phyloP scores from a whole-genome alignment of 371 early-diverging fungal species.

The Mucor circinelloides region DNA sequence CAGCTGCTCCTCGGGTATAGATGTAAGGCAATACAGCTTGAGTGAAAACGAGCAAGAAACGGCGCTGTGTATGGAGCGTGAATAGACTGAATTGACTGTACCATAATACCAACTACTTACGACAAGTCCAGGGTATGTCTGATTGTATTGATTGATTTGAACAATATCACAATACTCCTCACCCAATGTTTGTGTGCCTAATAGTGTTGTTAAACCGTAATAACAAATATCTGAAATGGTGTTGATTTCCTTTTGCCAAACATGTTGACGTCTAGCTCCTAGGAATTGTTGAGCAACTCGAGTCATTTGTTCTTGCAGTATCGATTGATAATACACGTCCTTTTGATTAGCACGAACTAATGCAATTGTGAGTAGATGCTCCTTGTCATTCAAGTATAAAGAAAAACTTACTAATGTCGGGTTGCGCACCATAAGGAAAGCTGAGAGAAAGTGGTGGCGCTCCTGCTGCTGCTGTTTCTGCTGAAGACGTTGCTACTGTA shows the following conservation, averaged over 20 bases:
- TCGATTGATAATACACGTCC: constrained; percentile 76
- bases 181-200: constrained; percentile 87
- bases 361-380: not conserved
- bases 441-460: constrained; percentile 20
- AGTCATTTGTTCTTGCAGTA: constrained; percentile 66
- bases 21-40: constrained; percentile 64
- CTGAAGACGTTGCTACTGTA: not conserved
- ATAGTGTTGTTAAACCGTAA: constrained; percentile 71
- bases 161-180: constrained; percentile 93
- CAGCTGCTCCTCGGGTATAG: constrained; percentile 50
- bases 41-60: constrained; percentile 53
- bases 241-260: constrained; percentile 68
- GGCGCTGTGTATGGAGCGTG: constrained; percentile 39
- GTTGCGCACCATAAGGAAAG: constrained; percentile 79
- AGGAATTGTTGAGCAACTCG: constrained; percentile 66
- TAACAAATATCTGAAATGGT: constrained; percentile 70
- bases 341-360: constrained; percentile 87
- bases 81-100: not conserved
- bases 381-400: not conserved
- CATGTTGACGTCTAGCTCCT: constrained; percentile 72
- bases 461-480: not conserved
- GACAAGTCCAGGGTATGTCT: constrained; percentile 52
- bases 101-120: constrained; percentile 32
- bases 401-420: constrained; percentile 70
- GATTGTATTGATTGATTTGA: constrained; percentile 55